Conservation (phyloP, 495 filamentous ascomycete genomes). For the Penicillium pulvis region DNA sequence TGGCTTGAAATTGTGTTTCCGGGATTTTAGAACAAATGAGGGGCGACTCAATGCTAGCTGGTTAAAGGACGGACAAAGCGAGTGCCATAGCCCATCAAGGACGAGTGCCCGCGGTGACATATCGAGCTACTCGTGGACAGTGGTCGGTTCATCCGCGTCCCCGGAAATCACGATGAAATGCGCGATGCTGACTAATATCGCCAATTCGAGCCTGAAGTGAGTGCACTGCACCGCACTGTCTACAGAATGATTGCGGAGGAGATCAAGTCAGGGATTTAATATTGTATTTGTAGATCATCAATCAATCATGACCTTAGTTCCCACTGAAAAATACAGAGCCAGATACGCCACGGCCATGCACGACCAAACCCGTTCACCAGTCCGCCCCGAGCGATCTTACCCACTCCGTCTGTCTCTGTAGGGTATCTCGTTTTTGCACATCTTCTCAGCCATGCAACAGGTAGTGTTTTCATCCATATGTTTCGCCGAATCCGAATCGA, state of each 20-base stretch:
- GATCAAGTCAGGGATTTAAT: constrained; percentile 8
- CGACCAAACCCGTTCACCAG: constrained; percentile 38
- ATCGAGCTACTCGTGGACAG: constrained; percentile 16
- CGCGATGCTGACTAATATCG: constrained; percentile 2
- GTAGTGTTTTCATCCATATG: neutral
- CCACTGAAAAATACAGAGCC: constrained; percentile 43
- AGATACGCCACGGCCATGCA: constrained; percentile 51
- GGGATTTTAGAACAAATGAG: constrained; percentile 10
- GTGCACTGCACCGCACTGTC: neutral
- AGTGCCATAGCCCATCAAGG: constrained; percentile 67
- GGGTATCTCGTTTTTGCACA: constrained; percentile 44
- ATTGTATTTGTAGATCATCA: constrained; percentile 26
- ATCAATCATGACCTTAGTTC: constrained; percentile 34
- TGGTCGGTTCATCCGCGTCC: neutral
- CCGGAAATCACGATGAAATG: constrained; percentile 1
- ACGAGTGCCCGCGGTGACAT: constrained; percentile 52
- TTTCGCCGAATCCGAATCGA: neutral
- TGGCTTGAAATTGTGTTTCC: constrained; percentile 16
- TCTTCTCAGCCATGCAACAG: constrained; percentile 28
- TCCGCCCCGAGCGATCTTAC: constrained; percentile 32
- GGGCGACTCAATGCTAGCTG: constrained; percentile 17
- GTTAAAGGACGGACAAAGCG: constrained; percentile 62
- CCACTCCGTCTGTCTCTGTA: constrained; percentile 32
- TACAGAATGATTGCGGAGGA: neutral
- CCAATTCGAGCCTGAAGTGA: neutral